These are phyloP conservation scores for Zelonia costaricensis DNA, from an alignment of 208 protist genomes.

Conservation along the genomic window DNA sequence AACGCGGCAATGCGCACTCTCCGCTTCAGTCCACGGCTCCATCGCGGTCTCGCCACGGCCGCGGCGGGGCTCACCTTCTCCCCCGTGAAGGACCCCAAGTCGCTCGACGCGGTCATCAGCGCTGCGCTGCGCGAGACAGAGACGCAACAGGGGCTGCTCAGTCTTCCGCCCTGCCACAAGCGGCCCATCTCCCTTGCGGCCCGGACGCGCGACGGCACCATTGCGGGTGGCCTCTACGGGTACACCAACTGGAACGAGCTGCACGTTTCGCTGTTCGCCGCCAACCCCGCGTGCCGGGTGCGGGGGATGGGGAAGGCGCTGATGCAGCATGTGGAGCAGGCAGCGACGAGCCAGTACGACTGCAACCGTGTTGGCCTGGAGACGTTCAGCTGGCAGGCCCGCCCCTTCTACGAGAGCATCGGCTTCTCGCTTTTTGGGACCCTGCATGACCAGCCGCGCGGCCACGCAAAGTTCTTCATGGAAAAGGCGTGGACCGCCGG, in stretches of 20 bases:
- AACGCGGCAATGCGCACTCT: conserved; percentile 1
- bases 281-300: conserved; percentile 13
- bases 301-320: conserved; percentile 24
- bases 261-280: conserved; percentile 28
- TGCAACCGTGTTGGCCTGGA: conserved; percentile 36
- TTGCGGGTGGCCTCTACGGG: conserved; percentile 18
- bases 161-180: conserved; percentile 20
- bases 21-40: neutral
- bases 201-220: conserved; percentile 10
- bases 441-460: conserved; percentile 29
- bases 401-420: conserved; percentile 42
- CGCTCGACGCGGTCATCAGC: neutral
- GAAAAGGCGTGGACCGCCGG: conserved; percentile 32
- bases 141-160: conserved; percentile 14
- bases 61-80: conserved; percentile 5
- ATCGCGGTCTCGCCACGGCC: neutral
- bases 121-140: conserved; percentile 8
- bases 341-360: conserved; percentile 6
- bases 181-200: conserved; percentile 9
- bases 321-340: conserved; percentile 20
- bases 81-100: neutral
- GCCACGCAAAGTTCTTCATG: conserved; percentile 38
- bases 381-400: conserved; percentile 54
- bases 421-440: conserved; percentile 36
- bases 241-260: conserved; percentile 30